phyloP scores from a whole-genome alignment of 2,329 filamentous ascomycete species.

The Gliomastix tumulicola region DNA sequence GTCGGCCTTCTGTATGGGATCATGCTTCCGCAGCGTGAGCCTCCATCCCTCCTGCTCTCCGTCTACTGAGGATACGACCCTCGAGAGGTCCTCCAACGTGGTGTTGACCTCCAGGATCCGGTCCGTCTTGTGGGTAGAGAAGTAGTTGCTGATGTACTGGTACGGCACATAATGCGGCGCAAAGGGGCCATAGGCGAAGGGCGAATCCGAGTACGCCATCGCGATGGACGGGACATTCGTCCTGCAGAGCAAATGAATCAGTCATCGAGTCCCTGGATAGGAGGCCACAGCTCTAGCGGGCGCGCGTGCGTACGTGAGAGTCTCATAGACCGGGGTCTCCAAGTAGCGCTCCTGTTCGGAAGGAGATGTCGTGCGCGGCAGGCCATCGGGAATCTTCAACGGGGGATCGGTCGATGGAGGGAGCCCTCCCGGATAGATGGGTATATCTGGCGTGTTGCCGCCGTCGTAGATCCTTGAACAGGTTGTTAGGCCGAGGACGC shows the following conservation, averaged over 20 bases:
- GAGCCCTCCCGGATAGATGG: constrained; percentile 31
- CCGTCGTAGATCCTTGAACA: constrained; percentile 43
- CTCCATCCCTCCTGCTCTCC: constrained; percentile 27
- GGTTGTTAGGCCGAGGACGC: not conserved
- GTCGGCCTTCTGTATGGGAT: constrained; percentile 33
- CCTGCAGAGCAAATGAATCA: constrained; percentile 15
- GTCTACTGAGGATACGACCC: constrained; percentile 11
- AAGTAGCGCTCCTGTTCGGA: constrained; percentile 34
- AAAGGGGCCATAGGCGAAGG: constrained; percentile 49
- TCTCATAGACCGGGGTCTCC: constrained; percentile 43
- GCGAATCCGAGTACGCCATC: constrained; percentile 46
- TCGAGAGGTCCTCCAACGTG: constrained; percentile 41
- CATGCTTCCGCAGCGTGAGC: constrained; percentile 38
- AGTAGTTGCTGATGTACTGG: constrained; percentile 50
- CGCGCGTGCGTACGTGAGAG: too few species aligned
- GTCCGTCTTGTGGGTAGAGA: constrained; percentile 41
- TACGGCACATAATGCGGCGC: constrained; percentile 46
- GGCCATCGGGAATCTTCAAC: constrained; percentile 29
- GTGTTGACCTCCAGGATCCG: constrained; percentile 38
- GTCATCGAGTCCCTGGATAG: too few species aligned
- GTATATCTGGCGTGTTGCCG: constrained; percentile 22
- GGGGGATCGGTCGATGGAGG: constrained; percentile 38
- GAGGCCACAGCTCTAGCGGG: too few species aligned
- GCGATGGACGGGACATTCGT: constrained; percentile 51
- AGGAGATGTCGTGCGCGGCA: constrained; percentile 32